Percentiles rank a stretch among this genome's conserved stretches.
Evolutionary conservation across 768 basidiomycete species (phyloP).

Genomic region (Mycena crocata): DNA sequence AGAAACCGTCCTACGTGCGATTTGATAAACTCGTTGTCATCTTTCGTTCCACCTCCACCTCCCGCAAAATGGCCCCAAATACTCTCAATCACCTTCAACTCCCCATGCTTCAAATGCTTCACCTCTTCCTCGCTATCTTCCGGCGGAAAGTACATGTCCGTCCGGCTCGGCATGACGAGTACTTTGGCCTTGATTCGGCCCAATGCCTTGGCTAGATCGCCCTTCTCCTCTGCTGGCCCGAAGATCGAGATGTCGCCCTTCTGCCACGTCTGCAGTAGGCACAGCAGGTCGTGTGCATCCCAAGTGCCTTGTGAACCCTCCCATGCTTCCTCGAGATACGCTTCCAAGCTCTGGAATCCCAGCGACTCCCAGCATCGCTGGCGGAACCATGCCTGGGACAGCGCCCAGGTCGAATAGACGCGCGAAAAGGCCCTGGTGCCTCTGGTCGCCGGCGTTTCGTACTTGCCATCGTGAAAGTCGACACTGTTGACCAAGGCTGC

Average conservation of each 20-base stretch:
- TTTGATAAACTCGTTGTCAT: conserved; percentile 26
- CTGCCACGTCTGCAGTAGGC: conserved; percentile 27
- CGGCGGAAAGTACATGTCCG: conserved; percentile 29
- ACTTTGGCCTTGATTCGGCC: conserved; percentile 25
- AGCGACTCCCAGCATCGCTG: conserved; percentile 27
- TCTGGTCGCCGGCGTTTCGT: conserved; percentile 20
- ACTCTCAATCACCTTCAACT: conserved; percentile 30
- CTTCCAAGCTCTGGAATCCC: conserved; percentile 23
- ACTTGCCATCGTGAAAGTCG: conserved; percentile 28
- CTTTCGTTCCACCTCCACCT: conserved; percentile 28
- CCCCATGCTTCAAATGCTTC: conserved; percentile 26
- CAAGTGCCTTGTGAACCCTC: not conserved
- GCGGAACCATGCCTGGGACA: conserved; percentile 32
- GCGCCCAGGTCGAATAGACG: conserved; percentile 31
- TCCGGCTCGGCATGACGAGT: conserved; percentile 29
- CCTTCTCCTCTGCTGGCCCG: conserved; percentile 27
- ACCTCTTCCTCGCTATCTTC: conserved; percentile 30
- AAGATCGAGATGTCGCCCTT: conserved; percentile 28
- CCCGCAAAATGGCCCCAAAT: conserved; percentile 33
- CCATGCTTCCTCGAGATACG: conserved; percentile 19
- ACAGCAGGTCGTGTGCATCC: conserved; percentile 30
- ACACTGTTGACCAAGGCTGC: conserved; percentile 31
- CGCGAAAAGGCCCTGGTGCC: conserved; percentile 26
- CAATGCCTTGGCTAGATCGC: conserved; percentile 29
- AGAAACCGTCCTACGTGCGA: conserved; percentile 14